A percentile compares a stretch with the other conserved stretches of the same genome.
Conservation (phyloP, 345 rosid species). For the Eutrema japonicum region DNA sequence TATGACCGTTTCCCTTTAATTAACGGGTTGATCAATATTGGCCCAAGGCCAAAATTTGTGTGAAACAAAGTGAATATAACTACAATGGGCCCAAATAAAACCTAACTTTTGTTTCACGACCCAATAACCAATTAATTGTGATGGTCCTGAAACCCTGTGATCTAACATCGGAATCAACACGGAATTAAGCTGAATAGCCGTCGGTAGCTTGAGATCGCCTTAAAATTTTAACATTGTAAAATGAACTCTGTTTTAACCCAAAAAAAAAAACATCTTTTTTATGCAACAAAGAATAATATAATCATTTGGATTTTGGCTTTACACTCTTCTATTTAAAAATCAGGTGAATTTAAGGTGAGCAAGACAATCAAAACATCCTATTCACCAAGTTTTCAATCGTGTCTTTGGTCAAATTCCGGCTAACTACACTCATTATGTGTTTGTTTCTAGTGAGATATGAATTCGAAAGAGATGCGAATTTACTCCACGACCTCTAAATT, state of each 20-base stretch:
- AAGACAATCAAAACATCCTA: no score
- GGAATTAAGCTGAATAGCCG: background rate
- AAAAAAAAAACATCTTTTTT: background rate
- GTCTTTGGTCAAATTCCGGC: no score
- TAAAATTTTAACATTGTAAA: background rate
- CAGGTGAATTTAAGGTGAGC: no score
- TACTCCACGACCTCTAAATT: no score
- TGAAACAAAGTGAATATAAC: background rate
- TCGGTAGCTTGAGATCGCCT: background rate
- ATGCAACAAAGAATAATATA: background rate
- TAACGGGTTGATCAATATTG: background rate
- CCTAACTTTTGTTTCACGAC: background rate
- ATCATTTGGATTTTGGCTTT: no score
- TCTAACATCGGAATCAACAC: background rate
- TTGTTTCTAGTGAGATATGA: no score
- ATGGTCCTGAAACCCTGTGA: background rate
- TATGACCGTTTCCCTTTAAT: background rate
- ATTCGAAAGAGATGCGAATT: no score
- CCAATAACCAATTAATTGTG: conserved; percentile 4
- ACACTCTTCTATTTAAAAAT: no score
- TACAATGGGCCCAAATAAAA: conserved; percentile 5
- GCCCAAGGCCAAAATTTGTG: conserved; percentile 14
- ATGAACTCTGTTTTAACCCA: background rate
- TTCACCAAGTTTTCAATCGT: no score
- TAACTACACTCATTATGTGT: no score